Evolutionary conservation across 495 filamentous ascomycete genomes (phyloP), one percentile per base, ranked within the genome.

Genomic region (Neurospora intermedia): DNA sequence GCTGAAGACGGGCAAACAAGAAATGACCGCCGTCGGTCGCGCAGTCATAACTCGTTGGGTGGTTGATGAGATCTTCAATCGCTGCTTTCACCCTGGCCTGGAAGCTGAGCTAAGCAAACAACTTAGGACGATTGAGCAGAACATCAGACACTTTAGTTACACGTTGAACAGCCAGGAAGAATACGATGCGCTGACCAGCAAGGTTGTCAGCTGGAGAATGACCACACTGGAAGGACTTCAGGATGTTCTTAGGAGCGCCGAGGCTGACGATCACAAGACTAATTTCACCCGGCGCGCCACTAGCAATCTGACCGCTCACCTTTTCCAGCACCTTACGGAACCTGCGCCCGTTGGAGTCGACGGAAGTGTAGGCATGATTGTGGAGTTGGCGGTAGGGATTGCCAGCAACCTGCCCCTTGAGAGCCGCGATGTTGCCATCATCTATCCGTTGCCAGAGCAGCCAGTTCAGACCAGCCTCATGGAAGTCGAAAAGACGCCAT

Each of bases 21-120:
- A 99, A 78, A 99, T 99, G 96, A 98, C 93, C 7, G 93, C 93
- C 6, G 91, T 97, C 31, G 96, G 96, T n/a, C 89, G 95, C 39
- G 94, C 96, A 7, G 88, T 92, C 69, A 94, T 99, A 73, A 91
- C 93, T 40, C 87, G 90, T 72, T 99, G 96, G 93, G 84, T 99
- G 18, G 90, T 94, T 27, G 93, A 98, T 18, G 94, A 98, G 78
- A 87, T 98, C 35, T 93, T 98, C 80, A 91, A 96, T 77, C 88
- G 89, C 62, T 92, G 91, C 81, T 99, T 99, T 83, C 96, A 99
- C 76, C 96, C 96, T 0, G 89, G 89, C 3, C 83, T 99, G 15
- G 93, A 98, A 23, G 83, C 87, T 3, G 85, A 83, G 42, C 86
- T 98, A 16, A 96, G 92, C 75, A 81, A 85, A 15, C 90, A 93